Base-by-base conservation (phyloP, 805 yeast species). In the Candida morakotiae region DNA sequence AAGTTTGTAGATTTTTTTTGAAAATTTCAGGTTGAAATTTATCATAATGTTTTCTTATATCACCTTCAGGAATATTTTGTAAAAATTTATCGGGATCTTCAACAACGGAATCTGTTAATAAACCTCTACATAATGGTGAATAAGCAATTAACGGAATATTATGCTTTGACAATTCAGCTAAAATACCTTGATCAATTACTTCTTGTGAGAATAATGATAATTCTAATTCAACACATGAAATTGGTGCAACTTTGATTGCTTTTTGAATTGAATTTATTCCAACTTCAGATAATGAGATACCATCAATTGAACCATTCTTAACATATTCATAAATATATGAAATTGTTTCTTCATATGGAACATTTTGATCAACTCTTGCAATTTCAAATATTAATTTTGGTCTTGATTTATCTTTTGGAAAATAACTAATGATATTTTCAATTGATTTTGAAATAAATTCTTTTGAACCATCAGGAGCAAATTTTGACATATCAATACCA, bases 121-220 rank as follows among this genome's bases (percentile, higher is more conserved):
- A 64, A 1, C 96, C 96, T 50, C 85, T 72, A 8, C 88, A 82
- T 38, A 88, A 67, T 21, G 96, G 96, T 21, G 95, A 83, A 60
- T 88, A 88, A 18, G 88, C 85, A 40, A 86, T 67, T 21, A 86
- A 65, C 10, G 93, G 83, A 39, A 88, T 73, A 11, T 67, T 67
- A 23, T 70, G 58, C 43, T 81, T 77, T 15, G 74, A 69, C 45
- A 82, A 76, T 4, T 73, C 70, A 3, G 69, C 75, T 43, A 81
- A 73, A 15, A 83, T 69, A 1, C 91, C 95, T 53, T 83, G 78
- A 2, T 55, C 41, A 30, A 78, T 52, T 26, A 81, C 73, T 11
- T 83, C 85, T 31, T 76, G 72, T n/a, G 78, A 57, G 63, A 82
- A 76, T 40, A 89, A 54, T 2, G 95, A 85, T 42, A 81, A 73